These are phyloP conservation scores for Neostapfia colusana DNA, from an alignment of 176 grass and related monocot species.

Conservation along the genomic window DNA sequence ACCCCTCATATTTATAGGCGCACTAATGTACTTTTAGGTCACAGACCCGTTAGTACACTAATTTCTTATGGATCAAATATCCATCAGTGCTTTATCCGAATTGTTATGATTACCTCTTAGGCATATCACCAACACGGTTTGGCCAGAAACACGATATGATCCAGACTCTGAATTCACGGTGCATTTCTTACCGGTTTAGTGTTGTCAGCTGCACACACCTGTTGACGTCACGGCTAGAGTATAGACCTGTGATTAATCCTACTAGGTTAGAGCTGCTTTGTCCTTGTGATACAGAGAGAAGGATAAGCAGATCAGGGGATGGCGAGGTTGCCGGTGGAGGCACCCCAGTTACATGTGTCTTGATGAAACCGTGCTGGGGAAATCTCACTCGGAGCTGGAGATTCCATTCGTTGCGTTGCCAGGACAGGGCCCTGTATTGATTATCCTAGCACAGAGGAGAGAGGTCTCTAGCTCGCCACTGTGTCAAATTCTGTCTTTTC, in stretches of 20 bases:
- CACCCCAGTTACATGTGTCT: conserved; percentile 30
- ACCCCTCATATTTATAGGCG: too few species aligned
- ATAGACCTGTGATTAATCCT: neutral
- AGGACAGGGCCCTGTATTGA: neutral
- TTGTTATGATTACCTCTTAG: too few species aligned
- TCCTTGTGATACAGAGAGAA: neutral
- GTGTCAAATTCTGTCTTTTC: conserved; percentile 42
- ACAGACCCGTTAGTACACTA: too few species aligned
- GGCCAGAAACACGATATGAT: too few species aligned
- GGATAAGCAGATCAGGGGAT: neutral
- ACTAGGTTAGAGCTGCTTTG: neutral
- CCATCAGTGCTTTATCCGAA: too few species aligned
- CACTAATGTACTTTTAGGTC: too few species aligned
- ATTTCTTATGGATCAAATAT: too few species aligned
- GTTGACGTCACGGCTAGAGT: conserved; percentile 18
- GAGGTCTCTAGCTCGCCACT: conserved; percentile 12
- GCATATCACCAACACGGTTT: too few species aligned
- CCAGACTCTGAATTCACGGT: too few species aligned
- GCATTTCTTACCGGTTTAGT: too few species aligned
- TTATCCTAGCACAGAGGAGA: conserved; percentile 13
- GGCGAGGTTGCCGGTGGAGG: conserved; percentile 6
- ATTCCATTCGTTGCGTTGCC: conserved; percentile 27
- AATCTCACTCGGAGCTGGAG: conserved; percentile 38
- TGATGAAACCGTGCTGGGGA: conserved; percentile 29
- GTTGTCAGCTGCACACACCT: neutral